Evolutionary conservation across 2,329 filamentous ascomycete species (phyloP).

Genomic region (Aureobasidium zeae): DNA sequence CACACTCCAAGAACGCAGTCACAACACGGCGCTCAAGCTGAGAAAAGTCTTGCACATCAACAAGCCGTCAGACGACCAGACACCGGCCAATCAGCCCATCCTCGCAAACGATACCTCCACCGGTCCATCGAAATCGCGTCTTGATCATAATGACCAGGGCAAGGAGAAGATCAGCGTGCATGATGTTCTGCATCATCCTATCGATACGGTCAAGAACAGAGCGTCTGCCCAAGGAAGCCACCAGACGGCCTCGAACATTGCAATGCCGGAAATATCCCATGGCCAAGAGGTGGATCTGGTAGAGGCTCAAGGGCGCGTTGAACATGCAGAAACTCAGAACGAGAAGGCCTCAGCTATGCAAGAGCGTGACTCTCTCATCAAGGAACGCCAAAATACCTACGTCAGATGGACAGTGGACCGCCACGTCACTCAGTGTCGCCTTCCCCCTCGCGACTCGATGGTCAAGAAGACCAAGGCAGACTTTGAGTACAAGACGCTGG

Average conservation of each 20-base stretch:
- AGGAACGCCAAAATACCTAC: slow-evolving; percentile 1
- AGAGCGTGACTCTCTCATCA: not conserved
- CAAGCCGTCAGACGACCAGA: not conserved
- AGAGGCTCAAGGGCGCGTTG: slow-evolving; percentile 25
- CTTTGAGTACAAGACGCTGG: not conserved
- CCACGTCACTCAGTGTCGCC: not conserved
- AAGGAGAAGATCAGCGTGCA: slow-evolving; percentile 23
- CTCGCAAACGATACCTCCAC: not conserved
- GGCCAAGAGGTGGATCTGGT: slow-evolving; percentile 31
- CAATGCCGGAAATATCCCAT: slow-evolving; percentile 38
- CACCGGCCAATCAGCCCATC: not conserved
- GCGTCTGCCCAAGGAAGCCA: slow-evolving; percentile 22
- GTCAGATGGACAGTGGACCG: slow-evolving; percentile 3
- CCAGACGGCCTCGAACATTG: slow-evolving; percentile 25
- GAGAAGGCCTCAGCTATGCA: slow-evolving; percentile 2
- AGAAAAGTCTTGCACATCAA: not conserved
- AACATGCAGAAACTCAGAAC: slow-evolving; percentile 17
- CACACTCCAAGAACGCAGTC: not conserved
- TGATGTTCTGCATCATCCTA: slow-evolving; percentile 23
- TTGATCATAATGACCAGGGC: not conserved
- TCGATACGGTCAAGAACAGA: slow-evolving; percentile 24
- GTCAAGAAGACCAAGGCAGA: not conserved
- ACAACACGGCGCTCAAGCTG: not conserved
- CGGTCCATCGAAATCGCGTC: not conserved
- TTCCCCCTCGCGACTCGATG: not conserved